Conservation (phyloP, 306 rosid species). For the Calophaca sinica region DNA sequence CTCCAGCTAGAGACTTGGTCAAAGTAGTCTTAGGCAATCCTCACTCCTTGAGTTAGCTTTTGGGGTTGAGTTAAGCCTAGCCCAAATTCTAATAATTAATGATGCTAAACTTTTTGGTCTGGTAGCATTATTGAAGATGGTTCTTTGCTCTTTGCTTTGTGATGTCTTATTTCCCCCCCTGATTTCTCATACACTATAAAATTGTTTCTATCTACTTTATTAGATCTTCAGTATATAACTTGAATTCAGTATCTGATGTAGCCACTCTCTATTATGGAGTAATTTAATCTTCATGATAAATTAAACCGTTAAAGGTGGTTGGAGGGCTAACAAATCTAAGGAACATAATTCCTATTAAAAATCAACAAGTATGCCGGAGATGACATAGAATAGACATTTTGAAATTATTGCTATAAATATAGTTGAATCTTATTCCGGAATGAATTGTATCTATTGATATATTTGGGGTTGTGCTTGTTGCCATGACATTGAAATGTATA, state of each 20-base stretch:
- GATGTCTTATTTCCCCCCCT: neutral
- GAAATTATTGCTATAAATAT: conserved; percentile 9
- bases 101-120: conserved; percentile 3
- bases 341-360: conserved; percentile 31
- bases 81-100: conserved; percentile 4
- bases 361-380: conserved; percentile 29
- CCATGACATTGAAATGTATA: conserved; percentile 16
- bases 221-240: conserved; percentile 14
- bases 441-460: conserved; percentile 12
- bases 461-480: conserved; percentile 20
- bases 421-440: conserved; percentile 21
- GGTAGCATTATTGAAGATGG: conserved; percentile 7
- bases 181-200: conserved; percentile 26
- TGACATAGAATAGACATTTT: conserved; percentile 24
- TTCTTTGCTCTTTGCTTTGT: neutral
- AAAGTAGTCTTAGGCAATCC: conserved; percentile 13
- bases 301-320: conserved; percentile 17
- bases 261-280: conserved; percentile 32
- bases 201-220: conserved; percentile 19
- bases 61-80: conserved; percentile 3
- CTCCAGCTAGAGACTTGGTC: neutral
- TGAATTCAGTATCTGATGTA: conserved; percentile 4
- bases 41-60: neutral
- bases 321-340: conserved; percentile 4
- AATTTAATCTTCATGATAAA: conserved; percentile 9